phyloP scores from a whole-genome alignment of 2,329 filamentous ascomycete species.

The Hymenotorrendiella dingleyae region DNA sequence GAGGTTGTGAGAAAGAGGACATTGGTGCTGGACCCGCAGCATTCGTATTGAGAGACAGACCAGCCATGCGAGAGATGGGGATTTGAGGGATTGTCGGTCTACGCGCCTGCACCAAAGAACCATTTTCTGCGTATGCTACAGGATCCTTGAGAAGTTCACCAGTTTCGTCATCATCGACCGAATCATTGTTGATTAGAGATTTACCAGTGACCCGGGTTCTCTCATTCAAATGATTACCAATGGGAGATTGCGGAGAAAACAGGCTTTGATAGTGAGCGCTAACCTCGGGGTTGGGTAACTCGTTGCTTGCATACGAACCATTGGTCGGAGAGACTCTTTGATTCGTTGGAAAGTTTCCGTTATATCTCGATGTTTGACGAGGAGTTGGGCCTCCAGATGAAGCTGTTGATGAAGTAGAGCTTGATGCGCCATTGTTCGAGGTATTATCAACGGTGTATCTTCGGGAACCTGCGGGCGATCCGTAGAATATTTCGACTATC shows the following conservation, averaged over 20 bases:
- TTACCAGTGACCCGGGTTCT: slow-evolving; percentile 58
- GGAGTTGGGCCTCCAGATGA: slow-evolving; percentile 29
- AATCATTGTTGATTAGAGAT: slow-evolving; percentile 64
- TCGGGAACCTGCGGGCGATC: slow-evolving; percentile 32
- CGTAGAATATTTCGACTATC: slow-evolving; percentile 51
- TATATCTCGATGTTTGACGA: slow-evolving; percentile 43
- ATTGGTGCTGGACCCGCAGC: slow-evolving; percentile 32
- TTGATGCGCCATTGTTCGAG: slow-evolving; percentile 35
- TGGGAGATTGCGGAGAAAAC: slow-evolving; percentile 69
- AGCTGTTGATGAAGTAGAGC: slow-evolving; percentile 37
- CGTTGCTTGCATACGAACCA: slow-evolving; percentile 46
- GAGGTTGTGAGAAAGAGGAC: slow-evolving; percentile 20
- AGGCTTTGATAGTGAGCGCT: slow-evolving; percentile 52
- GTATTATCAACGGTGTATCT: slow-evolving; percentile 49
- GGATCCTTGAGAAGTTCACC: slow-evolving; percentile 66
- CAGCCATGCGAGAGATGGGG: slow-evolving; percentile 61
- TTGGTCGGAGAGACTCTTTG: slow-evolving; percentile 46
- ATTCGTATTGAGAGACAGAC: slow-evolving; percentile 66
- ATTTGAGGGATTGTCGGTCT: slow-evolving; percentile 68
- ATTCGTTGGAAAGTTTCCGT: slow-evolving; percentile 48
- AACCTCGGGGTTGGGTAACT: slow-evolving; percentile 53
- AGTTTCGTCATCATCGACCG: slow-evolving; percentile 65
- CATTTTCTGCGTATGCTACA: slow-evolving; percentile 68
- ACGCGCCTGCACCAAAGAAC: slow-evolving; percentile 47
- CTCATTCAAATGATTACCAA: slow-evolving; percentile 63